Percentiles rank a stretch among this genome's conserved stretches.
phyloP scores from a whole-genome alignment of 371 early-diverging fungal genomes.

The Haplosporangium sp. region DNA sequence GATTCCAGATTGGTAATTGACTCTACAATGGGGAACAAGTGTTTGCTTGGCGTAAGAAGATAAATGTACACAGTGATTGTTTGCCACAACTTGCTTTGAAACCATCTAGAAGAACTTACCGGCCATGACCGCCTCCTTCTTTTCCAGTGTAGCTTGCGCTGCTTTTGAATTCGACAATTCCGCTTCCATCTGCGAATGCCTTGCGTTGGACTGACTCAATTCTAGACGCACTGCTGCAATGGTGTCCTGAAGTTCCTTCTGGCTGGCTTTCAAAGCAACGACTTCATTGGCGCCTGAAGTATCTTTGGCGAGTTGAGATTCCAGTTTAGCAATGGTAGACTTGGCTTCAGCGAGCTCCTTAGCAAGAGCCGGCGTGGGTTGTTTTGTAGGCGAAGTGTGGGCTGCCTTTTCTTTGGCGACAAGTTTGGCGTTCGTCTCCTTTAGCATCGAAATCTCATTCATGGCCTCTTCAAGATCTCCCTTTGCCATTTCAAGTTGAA shows the following conservation, averaged over 20 bases:
- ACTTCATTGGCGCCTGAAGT: conserved; percentile 8
- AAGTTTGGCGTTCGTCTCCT: conserved; percentile 24
- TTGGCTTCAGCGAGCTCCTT: conserved; percentile 34
- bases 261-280: conserved; percentile 8
- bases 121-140: conserved; percentile 14
- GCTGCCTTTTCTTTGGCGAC: conserved; percentile 8
- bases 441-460: conserved; percentile 19
- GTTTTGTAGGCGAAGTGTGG: conserved; percentile 2
- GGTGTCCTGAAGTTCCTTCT: conserved; percentile 22
- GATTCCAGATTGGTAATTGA: conserved; percentile 17
- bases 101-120: conserved; percentile 3
- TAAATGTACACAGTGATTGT: background rate
- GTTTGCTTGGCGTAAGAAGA: background rate
- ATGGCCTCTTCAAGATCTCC: conserved; percentile 41
- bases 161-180: conserved; percentile 23
- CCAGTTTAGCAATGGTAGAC: conserved; percentile 25
- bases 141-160: conserved; percentile 9
- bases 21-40: conserved; percentile 9
- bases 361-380: conserved; percentile 10
- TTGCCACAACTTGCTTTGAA: background rate
- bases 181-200: conserved; percentile 7
- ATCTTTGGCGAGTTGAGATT: conserved; percentile 19
- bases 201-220: conserved; percentile 11
- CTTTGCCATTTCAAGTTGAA: conserved; percentile 35
- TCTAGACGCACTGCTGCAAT: conserved; percentile 12